Evolutionary conservation across 2,329 filamentous ascomycete genomes (phyloP), one percentile per base, ranked within the genome.

Genomic region (Aspergillus candidus): DNA sequence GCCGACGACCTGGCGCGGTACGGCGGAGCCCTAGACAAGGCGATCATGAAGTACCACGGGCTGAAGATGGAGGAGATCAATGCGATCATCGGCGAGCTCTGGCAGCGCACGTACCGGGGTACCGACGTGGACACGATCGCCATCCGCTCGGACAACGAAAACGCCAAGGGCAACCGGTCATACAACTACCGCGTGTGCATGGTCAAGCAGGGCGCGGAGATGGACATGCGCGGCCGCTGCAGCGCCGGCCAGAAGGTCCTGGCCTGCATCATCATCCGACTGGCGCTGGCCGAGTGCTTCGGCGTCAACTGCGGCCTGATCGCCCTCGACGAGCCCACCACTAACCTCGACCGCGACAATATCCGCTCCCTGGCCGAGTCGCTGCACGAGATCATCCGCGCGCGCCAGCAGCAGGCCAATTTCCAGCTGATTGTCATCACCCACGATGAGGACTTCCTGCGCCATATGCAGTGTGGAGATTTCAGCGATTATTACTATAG

Each of bases 11-110:
- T 98, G 31, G 84, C 78, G 6, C 84, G 87, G 33, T 97, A 94
- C 62, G 77, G 81, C 35, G 76, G 80, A 8, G 93, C 93, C 6
- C 77, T 98, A 11, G 91, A 97, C 72, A 88, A 93, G 50, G 94
- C 93, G 37, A 94, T 98, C 60, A 96, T 98, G 88, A 88, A 87
- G 59, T 98, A 91, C 62, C 93, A 98, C 71, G 79, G 84, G 27
- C 73, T 95, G 62, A 98, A 98, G 74, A 98, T 98, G 93, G 87
- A 93, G 56, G 90, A 98, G 65, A 91, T 98, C 65, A 98, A 98
- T 68, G 79, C 82, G 44, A 96, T 96, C 65, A 84, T 94, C 40
- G 88, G 86, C 52, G 93, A 98, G 65, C 78, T 98, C n/a, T 98
- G 93, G 93, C 87, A 88, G 68, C 86, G 83, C 60, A 96, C 93